phyloP scores from a whole-genome alignment of 140 eudicot genomes.

The Oenanthe javanica region DNA sequence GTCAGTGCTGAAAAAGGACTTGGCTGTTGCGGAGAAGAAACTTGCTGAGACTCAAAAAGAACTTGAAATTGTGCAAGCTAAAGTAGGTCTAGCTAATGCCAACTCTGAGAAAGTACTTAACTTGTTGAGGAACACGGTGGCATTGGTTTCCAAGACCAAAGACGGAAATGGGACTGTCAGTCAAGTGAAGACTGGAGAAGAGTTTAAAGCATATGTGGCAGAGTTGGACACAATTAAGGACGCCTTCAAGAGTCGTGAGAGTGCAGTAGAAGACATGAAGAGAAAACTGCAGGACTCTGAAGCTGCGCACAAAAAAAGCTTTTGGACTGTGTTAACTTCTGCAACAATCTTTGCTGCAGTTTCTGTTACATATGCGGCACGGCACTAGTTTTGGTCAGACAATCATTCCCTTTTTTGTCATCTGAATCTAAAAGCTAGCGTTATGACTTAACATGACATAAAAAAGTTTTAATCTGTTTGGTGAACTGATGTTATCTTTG shows the following conservation, averaged over 20 bases:
- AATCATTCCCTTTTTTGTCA: background rate
- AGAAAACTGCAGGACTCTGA: constrained; percentile 44
- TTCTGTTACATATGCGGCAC: constrained; percentile 58
- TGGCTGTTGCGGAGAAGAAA: constrained; percentile 25
- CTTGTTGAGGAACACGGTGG: constrained; percentile 41
- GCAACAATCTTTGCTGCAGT: constrained; percentile 74
- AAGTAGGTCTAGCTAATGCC: constrained; percentile 31
- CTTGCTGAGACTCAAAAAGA: constrained; percentile 33
- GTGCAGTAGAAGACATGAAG: constrained; percentile 36
- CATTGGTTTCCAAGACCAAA: constrained; percentile 25
- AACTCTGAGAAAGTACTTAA: constrained; percentile 27
- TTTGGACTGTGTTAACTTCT: constrained; percentile 70
- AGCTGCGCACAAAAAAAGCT: constrained; percentile 56
- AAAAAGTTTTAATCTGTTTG: background rate
- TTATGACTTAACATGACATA: constrained; percentile 1
- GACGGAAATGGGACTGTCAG: constrained; percentile 8
- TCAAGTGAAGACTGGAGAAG: constrained; percentile 23
- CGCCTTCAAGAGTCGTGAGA: constrained; percentile 48
- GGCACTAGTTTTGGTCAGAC: constrained; percentile 18
- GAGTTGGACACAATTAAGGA: constrained; percentile 57
- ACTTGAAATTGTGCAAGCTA: constrained; percentile 29
- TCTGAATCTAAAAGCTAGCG: background rate
- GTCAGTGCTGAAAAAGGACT: constrained; percentile 24
- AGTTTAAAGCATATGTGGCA: constrained; percentile 19
- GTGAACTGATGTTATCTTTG: background rate